A percentile compares a stretch with the other conserved stretches of the same genome.
Conservation (phyloP, 352 stramenopile genomes). For the Phytophthora sojae region DNA sequence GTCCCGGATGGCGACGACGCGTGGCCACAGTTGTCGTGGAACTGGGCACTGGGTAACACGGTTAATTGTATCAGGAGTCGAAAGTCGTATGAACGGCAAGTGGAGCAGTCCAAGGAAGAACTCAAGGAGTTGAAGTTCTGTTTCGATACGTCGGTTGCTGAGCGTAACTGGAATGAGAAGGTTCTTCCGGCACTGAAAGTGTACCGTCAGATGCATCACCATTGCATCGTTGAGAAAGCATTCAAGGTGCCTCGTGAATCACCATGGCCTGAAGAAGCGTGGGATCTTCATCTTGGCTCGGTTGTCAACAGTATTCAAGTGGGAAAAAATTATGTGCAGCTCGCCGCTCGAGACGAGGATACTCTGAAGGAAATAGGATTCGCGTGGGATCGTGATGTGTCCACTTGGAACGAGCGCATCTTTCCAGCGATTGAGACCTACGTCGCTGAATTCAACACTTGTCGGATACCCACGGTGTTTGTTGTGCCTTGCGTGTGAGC, state of each 20-base stretch:
- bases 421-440: slow-evolving; percentile 48
- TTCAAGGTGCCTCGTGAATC: not conserved
- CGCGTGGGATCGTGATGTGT: slow-evolving; percentile 40
- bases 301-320: not conserved
- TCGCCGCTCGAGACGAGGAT: not conserved
- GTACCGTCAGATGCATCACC: not conserved
- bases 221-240: not conserved
- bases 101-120: not conserved
- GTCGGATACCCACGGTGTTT: slow-evolving; percentile 37
- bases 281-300: not conserved
- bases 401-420: slow-evolving; percentile 49
- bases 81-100: not conserved
- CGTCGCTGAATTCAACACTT: slow-evolving; percentile 34
- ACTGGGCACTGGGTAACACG: not conserved
- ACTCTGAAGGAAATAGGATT: slow-evolving; percentile 24
- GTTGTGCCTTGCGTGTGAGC: slow-evolving; percentile 39
- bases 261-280: not conserved
- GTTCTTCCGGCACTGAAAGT: not conserved
- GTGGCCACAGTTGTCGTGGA: not conserved
- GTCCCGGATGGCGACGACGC: not conserved
- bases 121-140: not conserved
- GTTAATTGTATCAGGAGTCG: no score
- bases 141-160: not conserved
- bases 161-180: not conserved
- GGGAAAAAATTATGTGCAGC: not conserved